Evolutionary conservation across 2,329 filamentous ascomycete genomes (phyloP).

Genomic region (Pyrenochaeta sp.): DNA sequence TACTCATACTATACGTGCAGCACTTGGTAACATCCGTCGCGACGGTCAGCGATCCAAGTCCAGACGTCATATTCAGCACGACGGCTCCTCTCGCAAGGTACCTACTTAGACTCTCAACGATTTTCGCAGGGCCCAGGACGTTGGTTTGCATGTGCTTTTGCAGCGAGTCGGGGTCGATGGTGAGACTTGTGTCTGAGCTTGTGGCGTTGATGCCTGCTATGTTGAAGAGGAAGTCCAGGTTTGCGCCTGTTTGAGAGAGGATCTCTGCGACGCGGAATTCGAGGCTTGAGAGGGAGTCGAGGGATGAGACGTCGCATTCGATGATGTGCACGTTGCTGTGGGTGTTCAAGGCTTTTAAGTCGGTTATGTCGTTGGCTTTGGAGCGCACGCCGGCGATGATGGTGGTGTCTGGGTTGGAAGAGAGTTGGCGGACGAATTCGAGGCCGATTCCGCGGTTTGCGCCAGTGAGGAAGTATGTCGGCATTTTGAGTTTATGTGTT

Average conservation of each 20-base stretch:
- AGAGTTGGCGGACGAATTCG: constrained; percentile 43
- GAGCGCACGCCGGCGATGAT: constrained; percentile 54
- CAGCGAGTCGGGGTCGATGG: constrained; percentile 49
- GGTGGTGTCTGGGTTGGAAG: constrained; percentile 41
- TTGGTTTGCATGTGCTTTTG: constrained; percentile 56
- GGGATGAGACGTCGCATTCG: constrained; percentile 50
- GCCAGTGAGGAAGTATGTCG: constrained; percentile 44
- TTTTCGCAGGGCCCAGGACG: constrained; percentile 58
- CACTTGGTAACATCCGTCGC: constrained; percentile 45
- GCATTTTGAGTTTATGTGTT: constrained; percentile 25
- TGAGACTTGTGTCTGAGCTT: constrained; percentile 49
- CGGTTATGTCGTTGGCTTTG: constrained; percentile 36
- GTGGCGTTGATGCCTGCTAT: constrained; percentile 54
- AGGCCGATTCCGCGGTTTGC: constrained; percentile 45
- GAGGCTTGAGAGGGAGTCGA: constrained; percentile 45
- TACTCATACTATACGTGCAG: constrained; percentile 54
- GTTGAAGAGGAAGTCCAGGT: constrained; percentile 55
- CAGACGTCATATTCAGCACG: constrained; percentile 48
- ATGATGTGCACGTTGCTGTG: constrained; percentile 49
- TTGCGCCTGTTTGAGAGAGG: constrained; percentile 42
- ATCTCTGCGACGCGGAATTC: constrained; percentile 46
- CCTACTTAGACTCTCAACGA: constrained; percentile 50
- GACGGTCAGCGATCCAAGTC: constrained; percentile 43
- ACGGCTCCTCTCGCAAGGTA: constrained; percentile 42
- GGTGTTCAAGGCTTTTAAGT: constrained; percentile 35